Conservation (phyloP, 1,139 yeast genomes). For the Hyphopichia wangnamkhiaoensis region DNA sequence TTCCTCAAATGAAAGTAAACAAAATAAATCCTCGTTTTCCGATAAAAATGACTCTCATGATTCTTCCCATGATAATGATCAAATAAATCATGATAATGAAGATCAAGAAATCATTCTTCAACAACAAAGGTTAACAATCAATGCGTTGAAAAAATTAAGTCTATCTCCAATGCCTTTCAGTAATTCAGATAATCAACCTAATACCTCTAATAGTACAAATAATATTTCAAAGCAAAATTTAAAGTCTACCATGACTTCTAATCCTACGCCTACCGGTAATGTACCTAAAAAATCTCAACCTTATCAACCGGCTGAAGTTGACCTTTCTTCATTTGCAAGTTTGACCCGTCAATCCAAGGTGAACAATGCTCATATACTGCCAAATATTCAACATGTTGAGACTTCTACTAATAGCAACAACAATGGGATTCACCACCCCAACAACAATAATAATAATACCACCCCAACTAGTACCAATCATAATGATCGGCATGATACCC, state of each 20-base stretch:
- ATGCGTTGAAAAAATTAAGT: constrained; percentile 48
- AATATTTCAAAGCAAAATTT: constrained; percentile 6
- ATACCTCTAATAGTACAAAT: neutral
- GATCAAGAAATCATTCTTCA: constrained; percentile 42
- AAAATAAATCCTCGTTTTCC: neutral
- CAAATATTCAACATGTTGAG: too few relatives aligned
- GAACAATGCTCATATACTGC: neutral
- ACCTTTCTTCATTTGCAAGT: constrained; percentile 49
- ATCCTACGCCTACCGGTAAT: too few relatives aligned
- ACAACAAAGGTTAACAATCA: constrained; percentile 45
- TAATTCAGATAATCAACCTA: too few relatives aligned
- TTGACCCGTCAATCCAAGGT: constrained; percentile 45
- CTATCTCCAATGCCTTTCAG: constrained; percentile 44
- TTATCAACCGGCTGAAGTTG: constrained; percentile 58
- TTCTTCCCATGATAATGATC: neutral
- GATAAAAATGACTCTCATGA: neutral
- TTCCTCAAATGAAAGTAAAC: neutral
- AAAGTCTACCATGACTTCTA: constrained; percentile 10
- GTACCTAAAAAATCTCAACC: constrained; percentile 25
- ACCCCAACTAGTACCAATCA: too few relatives aligned
- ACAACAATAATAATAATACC: neutral
- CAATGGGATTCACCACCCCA: neutral
- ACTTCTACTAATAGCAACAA: neutral
- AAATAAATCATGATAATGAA: constrained; percentile 20
- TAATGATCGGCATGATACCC: too few relatives aligned